phyloP scores from a whole-genome alignment of 805 yeast genomes.

The Saccharomycopsis javanensis region DNA sequence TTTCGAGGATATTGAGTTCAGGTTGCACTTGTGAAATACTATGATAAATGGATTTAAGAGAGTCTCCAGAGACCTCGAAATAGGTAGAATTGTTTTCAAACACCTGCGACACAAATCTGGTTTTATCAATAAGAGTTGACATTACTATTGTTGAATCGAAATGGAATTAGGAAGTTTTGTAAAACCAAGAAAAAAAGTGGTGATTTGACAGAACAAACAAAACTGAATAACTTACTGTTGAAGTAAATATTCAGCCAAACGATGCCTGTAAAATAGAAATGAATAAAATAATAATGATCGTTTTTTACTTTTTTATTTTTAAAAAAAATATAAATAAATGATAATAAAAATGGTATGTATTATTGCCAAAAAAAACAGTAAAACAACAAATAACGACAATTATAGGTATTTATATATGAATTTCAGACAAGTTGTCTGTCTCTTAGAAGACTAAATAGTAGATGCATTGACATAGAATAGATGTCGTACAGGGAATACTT shows the following conservation, averaged over 20 bases:
- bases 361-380: no score
- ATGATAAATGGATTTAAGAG: conserved; percentile 28
- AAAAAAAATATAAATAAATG: no score
- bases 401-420: no score
- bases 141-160: background rate
- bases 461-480: no score
- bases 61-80: conserved; percentile 20
- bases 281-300: background rate
- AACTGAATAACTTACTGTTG: background rate
- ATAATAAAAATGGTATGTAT: no score
- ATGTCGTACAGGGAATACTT: background rate
- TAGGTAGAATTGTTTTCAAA: conserved; percentile 2
- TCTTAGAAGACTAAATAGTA: no score
- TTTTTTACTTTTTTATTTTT: no score
- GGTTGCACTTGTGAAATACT: conserved; percentile 32
- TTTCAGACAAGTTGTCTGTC: no score
- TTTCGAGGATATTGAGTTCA: conserved; percentile 47
- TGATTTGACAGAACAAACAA: background rate
- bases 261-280: background rate
- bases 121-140: background rate
- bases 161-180: no score
- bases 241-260: background rate
- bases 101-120: conserved; percentile 5
- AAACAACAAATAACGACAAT: no score
- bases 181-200: no score